phyloP scores from a whole-genome alignment of 805 yeast genomes.

The Candida coquimbonensis region DNA sequence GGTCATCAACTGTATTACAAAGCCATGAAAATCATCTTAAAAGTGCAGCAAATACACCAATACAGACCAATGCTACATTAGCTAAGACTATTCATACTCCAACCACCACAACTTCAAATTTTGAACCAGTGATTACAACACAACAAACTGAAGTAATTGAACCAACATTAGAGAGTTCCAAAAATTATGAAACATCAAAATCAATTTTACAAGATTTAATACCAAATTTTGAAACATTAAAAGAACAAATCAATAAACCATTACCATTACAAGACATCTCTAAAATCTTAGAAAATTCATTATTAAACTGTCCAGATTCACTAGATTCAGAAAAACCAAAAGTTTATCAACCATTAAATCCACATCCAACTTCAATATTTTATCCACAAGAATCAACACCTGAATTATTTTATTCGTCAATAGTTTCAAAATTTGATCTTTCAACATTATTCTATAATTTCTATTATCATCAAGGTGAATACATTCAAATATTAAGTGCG shows the following conservation, averaged over 20 bases:
- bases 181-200: slow-evolving; percentile 1
- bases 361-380: slow-evolving; percentile 83
- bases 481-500: slow-evolving; percentile 72
- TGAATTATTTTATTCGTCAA: slow-evolving; percentile 45
- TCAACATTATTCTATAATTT: slow-evolving; percentile 91
- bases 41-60: slow-evolving; percentile 5
- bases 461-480: slow-evolving; percentile 70
- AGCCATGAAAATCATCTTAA: neutral
- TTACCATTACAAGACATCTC: slow-evolving; percentile 47
- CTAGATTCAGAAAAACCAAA: slow-evolving; percentile 82
- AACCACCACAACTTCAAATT: neutral
- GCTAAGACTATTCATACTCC: slow-evolving; percentile 6
- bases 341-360: slow-evolving; percentile 60
- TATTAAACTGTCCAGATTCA: slow-evolving; percentile 89
- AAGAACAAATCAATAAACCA: slow-evolving; percentile 42
- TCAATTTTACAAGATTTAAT: slow-evolving; percentile 21
- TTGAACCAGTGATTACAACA: neutral
- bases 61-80: slow-evolving; percentile 1
- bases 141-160: neutral
- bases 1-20: slow-evolving; percentile 5
- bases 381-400: slow-evolving; percentile 78
- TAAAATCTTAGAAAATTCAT: slow-evolving; percentile 64
- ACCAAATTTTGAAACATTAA: slow-evolving; percentile 25
- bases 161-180: neutral
- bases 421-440: slow-evolving; percentile 66